Percentiles rank a stretch among this genome's conserved stretches.
phyloP scores from a whole-genome alignment of 1,284 basidiomycete genomes.

The Phenoliferia sp. region DNA sequence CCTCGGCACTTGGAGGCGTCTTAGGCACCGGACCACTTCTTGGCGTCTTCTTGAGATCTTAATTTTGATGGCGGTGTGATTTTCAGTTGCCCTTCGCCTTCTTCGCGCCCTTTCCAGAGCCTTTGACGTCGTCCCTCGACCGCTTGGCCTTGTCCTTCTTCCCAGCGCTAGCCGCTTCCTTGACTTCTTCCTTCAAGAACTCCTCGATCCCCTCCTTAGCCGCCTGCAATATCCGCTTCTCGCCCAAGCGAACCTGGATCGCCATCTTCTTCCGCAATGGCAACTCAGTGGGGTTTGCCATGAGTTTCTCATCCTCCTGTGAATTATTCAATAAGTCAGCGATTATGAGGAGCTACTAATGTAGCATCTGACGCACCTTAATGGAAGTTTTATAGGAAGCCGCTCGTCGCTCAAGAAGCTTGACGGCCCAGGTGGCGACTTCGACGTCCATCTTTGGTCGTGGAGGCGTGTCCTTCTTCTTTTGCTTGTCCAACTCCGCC shows the following conservation, averaged over 20 bases:
- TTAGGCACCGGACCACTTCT: no score
- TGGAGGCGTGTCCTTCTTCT: slow-evolving; percentile 69
- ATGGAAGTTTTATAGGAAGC: slow-evolving; percentile 56
- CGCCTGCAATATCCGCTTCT: slow-evolving; percentile 61
- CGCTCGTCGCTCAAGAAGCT: slow-evolving; percentile 54
- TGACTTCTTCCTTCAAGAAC: background rate
- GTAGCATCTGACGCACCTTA: slow-evolving; percentile 43
- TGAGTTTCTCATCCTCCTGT: slow-evolving; percentile 55
- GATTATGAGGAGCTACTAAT: slow-evolving; percentile 10
- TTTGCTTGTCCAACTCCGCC: slow-evolving; percentile 61
- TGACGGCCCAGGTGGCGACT: slow-evolving; percentile 38
- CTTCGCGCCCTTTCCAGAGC: background rate
- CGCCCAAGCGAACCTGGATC: slow-evolving; percentile 68
- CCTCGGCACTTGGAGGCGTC: no score
- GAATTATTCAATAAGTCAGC: slow-evolving; percentile 5
- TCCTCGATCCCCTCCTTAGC: background rate
- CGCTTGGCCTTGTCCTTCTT: background rate
- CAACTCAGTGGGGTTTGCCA: slow-evolving; percentile 37
- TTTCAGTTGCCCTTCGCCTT: background rate
- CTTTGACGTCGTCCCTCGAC: background rate
- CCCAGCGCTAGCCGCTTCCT: background rate
- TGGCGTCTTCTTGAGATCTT: no score
- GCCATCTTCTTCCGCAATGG: slow-evolving; percentile 57
- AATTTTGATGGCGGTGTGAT: no score
- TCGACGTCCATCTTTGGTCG: slow-evolving; percentile 59